Conservation (phyloP, 176 grass and related monocot genomes). For the Eleusine coracana region DNA sequence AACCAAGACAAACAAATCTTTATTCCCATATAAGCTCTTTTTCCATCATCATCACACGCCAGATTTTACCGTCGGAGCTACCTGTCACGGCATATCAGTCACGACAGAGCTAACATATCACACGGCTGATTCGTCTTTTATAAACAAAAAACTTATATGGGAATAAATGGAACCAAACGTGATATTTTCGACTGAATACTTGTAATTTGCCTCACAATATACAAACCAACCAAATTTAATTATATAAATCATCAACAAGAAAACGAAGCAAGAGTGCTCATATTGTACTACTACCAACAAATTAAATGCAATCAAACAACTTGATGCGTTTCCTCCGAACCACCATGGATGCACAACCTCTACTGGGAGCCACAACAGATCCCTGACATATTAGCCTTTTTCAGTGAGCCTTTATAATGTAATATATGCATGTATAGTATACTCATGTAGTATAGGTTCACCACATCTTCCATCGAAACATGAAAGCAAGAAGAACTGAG, state of each 20-base stretch:
- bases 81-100: no score
- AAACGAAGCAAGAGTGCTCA: neutral
- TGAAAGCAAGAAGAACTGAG: neutral
- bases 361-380: neutral
- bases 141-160: neutral
- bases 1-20: no score
- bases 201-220: no score
- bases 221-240: neutral
- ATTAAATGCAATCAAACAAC: neutral
- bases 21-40: no score
- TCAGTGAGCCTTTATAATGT: no score
- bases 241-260: neutral
- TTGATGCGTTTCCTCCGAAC: neutral
- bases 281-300: neutral
- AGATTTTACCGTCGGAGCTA: no score
- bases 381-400: neutral
- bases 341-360: neutral
- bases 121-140: no score
- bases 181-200: neutral
- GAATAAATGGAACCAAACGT: neutral
- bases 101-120: no score
- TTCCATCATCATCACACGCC: no score
- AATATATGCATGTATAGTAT: no score
- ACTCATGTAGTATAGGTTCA: no score
- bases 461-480: neutral